phyloP scores from a whole-genome alignment of 805 yeast genomes.

The Ogataea chonburiensis region DNA sequence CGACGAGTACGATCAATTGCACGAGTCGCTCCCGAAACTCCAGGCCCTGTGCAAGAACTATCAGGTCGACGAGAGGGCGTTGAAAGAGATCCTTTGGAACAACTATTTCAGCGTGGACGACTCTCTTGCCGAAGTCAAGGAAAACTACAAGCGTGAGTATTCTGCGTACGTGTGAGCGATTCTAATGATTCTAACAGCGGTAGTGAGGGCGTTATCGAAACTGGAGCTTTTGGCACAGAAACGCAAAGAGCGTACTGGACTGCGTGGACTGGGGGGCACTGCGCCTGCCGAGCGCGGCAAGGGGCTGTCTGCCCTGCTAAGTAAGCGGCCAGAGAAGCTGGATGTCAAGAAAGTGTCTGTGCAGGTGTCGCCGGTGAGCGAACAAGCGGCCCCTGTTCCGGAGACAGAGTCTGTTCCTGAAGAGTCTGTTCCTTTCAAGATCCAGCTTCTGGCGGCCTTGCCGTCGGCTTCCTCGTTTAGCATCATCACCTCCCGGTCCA shows the following conservation, averaged over 20 bases:
- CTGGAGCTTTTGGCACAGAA: slow-evolving; percentile 47
- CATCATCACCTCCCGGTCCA: slow-evolving; percentile 1
- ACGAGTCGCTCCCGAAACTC: slow-evolving; percentile 43
- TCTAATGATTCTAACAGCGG: slow-evolving; percentile 9
- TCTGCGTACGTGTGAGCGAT: slow-evolving; percentile 8
- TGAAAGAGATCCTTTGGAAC: slow-evolving; percentile 59
- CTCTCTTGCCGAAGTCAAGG: slow-evolving; percentile 47
- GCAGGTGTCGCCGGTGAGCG: not conserved
- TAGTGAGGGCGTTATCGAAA: slow-evolving; percentile 35
- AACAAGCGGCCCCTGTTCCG: not conserved
- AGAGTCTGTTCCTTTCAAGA: not conserved
- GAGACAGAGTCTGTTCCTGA: not conserved
- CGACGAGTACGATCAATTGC: slow-evolving; percentile 44
- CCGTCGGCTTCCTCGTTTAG: slow-evolving; percentile 1
- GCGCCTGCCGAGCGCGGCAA: not conserved
- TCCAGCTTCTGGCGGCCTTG: slow-evolving; percentile 1
- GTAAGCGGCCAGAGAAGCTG: not conserved
- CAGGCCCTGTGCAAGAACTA: slow-evolving; percentile 39
- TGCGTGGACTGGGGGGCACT: slow-evolving; percentile 5
- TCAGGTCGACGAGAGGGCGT: slow-evolving; percentile 46
- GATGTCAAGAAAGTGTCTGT: not conserved
- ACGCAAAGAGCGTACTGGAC: slow-evolving; percentile 28
- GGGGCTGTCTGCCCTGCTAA: slow-evolving; percentile 3
- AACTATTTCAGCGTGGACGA: slow-evolving; percentile 56
- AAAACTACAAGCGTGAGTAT: slow-evolving; percentile 32